phyloP scores from a whole-genome alignment of 768 basidiomycete genomes.

The Lactarius hatsudake region DNA sequence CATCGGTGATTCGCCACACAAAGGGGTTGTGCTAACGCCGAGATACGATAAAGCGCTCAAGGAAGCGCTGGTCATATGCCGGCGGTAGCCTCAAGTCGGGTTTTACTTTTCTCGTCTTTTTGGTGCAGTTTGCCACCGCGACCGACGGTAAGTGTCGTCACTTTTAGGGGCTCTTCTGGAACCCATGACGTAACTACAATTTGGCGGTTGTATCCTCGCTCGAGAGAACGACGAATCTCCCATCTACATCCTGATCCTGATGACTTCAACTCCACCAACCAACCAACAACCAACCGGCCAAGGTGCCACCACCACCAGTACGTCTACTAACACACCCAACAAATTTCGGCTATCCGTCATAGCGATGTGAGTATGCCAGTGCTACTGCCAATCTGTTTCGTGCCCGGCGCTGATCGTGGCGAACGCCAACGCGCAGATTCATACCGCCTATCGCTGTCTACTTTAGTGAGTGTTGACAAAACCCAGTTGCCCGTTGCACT shows the following conservation, averaged over 20 bases:
- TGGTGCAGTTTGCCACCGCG: neutral
- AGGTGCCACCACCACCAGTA: too few relatives aligned
- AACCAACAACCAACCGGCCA: too few relatives aligned
- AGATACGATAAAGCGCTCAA: neutral
- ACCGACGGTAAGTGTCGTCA: neutral
- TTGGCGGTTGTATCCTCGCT: too few relatives aligned
- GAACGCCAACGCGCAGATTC: constrained; percentile 28
- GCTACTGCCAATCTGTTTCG: neutral
- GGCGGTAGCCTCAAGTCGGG: neutral
- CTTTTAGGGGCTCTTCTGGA: neutral
- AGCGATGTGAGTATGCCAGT: constrained; percentile 31
- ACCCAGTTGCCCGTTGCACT: neutral
- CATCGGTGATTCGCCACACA: neutral
- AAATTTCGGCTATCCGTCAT: constrained; percentile 35
- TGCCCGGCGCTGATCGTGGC: neutral
- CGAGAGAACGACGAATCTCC: neutral
- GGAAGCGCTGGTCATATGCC: neutral
- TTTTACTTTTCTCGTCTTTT: neutral
- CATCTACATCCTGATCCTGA: neutral
- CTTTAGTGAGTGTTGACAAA: constrained; percentile 32
- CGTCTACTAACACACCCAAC: constrained; percentile 25
- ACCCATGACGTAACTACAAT: neutral
- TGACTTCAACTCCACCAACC: too few relatives aligned
- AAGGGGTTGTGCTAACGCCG: neutral
- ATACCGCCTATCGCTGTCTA: constrained; percentile 35